A percentile compares a stretch with the other conserved stretches of the same genome.
phyloP scores from a whole-genome alignment of 805 yeast genomes.

The Cephaloascus albidus region DNA sequence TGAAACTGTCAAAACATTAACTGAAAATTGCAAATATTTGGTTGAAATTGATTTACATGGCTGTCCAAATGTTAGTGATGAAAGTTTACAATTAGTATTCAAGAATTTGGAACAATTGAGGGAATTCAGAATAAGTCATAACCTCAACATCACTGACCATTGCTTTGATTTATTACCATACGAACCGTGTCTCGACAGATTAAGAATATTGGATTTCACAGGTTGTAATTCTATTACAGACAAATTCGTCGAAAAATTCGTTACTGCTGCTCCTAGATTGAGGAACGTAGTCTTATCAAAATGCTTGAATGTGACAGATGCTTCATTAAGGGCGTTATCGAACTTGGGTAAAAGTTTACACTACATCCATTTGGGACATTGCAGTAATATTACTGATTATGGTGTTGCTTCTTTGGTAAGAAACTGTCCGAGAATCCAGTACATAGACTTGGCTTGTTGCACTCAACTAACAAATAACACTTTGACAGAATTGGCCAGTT shows the following conservation, averaged over 20 bases:
- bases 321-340: slow-evolving; percentile 62
- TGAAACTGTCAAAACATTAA: slow-evolving; percentile 47
- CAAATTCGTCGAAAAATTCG: slow-evolving; percentile 62
- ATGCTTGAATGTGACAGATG: slow-evolving; percentile 80
- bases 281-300: slow-evolving; percentile 86
- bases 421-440: slow-evolving; percentile 77
- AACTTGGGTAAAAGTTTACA: slow-evolving; percentile 72
- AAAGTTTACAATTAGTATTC: slow-evolving; percentile 48
- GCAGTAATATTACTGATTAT: slow-evolving; percentile 79
- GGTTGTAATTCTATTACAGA: slow-evolving; percentile 79
- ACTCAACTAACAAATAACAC: slow-evolving; percentile 79
- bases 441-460: slow-evolving; percentile 94
- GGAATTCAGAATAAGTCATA: slow-evolving; percentile 76
- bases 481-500: slow-evolving; percentile 61
- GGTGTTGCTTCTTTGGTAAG: slow-evolving; percentile 73
- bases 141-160: slow-evolving; percentile 58
- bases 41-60: slow-evolving; percentile 88
- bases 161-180: slow-evolving; percentile 48
- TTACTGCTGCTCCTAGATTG: slow-evolving; percentile 70
- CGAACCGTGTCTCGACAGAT: slow-evolving; percentile 42
- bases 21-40: slow-evolving; percentile 63
- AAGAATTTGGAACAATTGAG: slow-evolving; percentile 60
- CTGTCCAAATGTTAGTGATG: slow-evolving; percentile 65
- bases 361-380: slow-evolving; percentile 90
- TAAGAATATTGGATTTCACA: slow-evolving; percentile 79